These are phyloP conservation scores for Thermomucor indicae-seudaticae DNA, from an alignment of 371 early-diverging fungal species.

Conservation along the genomic window DNA sequence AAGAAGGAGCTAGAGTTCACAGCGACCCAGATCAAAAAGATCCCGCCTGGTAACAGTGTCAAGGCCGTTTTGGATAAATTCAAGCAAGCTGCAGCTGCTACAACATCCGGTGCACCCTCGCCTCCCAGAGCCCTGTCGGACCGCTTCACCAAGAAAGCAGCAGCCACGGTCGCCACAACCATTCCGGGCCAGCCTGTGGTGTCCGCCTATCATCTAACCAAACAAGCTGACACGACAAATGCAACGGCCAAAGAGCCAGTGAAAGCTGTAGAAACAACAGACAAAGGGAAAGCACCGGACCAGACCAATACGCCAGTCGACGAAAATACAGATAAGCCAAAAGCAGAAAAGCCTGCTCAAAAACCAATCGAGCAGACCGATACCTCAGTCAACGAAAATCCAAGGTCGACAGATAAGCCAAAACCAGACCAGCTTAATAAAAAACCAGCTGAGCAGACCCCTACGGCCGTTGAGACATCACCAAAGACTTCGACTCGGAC, in stretches of 20 bases:
- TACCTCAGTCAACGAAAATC: too few species aligned
- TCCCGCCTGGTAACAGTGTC: not conserved
- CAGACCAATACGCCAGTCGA: not conserved
- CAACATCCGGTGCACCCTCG: not conserved
- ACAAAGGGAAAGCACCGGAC: not conserved
- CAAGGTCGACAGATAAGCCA: not conserved
- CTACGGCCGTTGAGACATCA: too few species aligned
- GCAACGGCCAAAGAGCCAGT: not conserved
- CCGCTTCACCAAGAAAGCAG: not conserved
- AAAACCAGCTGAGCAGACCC: not conserved
- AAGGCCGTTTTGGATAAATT: conserved; percentile 1
- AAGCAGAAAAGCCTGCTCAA: not conserved
- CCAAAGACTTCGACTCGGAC: too few species aligned
- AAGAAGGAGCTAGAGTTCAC: not conserved
- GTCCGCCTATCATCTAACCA: not conserved
- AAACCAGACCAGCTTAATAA: not conserved
- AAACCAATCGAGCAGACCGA: not conserved
- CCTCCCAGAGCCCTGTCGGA: not conserved
- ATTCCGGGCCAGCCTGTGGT: too few species aligned
- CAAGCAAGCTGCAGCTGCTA: not conserved
- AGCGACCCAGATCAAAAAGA: not conserved
- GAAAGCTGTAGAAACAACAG: not conserved
- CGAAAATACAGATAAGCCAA: not conserved
- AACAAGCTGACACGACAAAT: not conserved
- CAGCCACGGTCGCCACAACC: too few species aligned